Conservation (phyloP, 805 yeast genomes). For the Metschnikowia similis region DNA sequence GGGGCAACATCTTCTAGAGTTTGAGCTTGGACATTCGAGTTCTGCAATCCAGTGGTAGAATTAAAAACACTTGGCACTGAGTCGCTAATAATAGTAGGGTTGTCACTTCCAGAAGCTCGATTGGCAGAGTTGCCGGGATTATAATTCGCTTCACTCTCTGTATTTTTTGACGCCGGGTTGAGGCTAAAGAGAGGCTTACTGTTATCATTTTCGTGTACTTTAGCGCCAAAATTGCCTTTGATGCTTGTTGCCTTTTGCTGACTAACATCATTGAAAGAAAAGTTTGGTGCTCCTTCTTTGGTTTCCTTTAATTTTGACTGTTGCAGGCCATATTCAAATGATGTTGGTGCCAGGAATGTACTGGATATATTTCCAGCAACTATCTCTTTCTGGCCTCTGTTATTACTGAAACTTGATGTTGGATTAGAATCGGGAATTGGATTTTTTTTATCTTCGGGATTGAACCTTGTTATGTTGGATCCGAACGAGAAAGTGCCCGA, state of each 20-base stretch:
- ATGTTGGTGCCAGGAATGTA: not conserved
- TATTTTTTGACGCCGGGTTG: not conserved
- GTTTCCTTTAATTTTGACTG: not conserved
- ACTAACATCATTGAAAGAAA: not conserved
- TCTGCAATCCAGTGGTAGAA: conserved; percentile 4
- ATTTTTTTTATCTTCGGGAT: not conserved
- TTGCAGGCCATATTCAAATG: not conserved
- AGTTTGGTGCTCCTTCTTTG: not conserved
- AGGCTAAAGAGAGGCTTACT: not conserved
- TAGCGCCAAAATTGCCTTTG: not conserved
- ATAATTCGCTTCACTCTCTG: not conserved
- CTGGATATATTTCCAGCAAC: not conserved
- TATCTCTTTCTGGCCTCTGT: not conserved
- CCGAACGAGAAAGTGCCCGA: not conserved
- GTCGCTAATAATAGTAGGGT: not conserved
- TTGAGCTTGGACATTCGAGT: not conserved
- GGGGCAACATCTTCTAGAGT: not conserved
- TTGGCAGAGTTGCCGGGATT: not conserved
- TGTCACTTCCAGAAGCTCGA: not conserved
- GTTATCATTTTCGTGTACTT: not conserved
- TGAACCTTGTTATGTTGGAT: not conserved
- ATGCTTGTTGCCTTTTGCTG: not conserved
- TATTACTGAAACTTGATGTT: not conserved
- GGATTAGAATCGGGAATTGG: not conserved
- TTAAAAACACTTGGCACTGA: not conserved